Evolutionary conservation across 441 rosid genomes (phyloP).

Genomic region (Mallotus repandus): DNA sequence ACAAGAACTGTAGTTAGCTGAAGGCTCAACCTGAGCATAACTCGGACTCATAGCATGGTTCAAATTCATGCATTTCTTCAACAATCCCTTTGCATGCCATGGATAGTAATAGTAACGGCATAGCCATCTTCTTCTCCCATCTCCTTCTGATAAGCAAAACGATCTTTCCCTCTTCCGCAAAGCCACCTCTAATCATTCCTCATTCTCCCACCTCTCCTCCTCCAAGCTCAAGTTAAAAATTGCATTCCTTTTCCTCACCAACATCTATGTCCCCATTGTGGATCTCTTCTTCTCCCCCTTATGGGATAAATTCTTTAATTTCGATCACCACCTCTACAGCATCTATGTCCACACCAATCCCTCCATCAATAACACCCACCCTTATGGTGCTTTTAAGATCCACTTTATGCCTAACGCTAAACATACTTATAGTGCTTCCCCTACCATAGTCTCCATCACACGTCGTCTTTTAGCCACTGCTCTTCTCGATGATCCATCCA

Average conservation of each 20-base stretch:
- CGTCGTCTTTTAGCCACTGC: slow-evolving; percentile 88
- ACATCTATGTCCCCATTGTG: too few relatives aligned
- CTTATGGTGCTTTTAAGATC: slow-evolving; percentile 46
- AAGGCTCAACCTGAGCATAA: too few relatives aligned
- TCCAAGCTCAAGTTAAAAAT: slow-evolving; percentile 55
- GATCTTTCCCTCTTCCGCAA: slow-evolving; percentile 56
- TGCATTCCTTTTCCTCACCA: slow-evolving; percentile 84
- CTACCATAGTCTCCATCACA: slow-evolving; percentile 83
- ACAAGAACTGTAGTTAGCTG: too few relatives aligned
- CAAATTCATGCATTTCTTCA: too few relatives aligned
- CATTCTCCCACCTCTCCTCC: slow-evolving; percentile 55
- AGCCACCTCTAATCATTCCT: slow-evolving; percentile 43
- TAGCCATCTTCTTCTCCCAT: slow-evolving; percentile 46
- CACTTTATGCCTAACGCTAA: slow-evolving; percentile 57
- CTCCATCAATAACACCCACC: slow-evolving; percentile 47
- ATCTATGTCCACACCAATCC: slow-evolving; percentile 91
- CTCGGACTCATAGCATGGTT: too few relatives aligned
- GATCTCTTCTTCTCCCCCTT: slow-evolving; percentile 73
- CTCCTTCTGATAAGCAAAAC: slow-evolving; percentile 60
- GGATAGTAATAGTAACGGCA: too few relatives aligned
- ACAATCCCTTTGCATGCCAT: too few relatives aligned
- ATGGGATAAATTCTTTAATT: slow-evolving; percentile 63
- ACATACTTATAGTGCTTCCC: slow-evolving; percentile 77
- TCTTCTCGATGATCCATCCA: slow-evolving; percentile 77
- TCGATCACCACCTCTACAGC: slow-evolving; percentile 47